Evolutionary conservation across 2,329 filamentous ascomycete genomes (phyloP).

Genomic region (Lachnellula suecica): DNA sequence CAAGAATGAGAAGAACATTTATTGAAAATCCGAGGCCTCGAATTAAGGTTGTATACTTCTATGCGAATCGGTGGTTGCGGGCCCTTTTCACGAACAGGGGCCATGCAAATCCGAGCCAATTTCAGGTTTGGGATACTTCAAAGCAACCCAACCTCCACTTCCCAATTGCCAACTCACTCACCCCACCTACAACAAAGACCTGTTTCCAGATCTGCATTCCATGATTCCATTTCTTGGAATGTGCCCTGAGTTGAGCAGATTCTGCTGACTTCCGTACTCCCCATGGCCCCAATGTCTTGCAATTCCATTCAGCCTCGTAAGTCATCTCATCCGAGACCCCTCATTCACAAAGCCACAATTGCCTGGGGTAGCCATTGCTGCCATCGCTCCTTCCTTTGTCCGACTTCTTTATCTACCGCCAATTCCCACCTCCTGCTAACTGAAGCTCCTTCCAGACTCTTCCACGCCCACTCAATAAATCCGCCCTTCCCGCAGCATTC

Average conservation of each 20-base stretch:
- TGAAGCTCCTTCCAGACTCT: too few species aligned
- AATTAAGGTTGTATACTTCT: too few species aligned
- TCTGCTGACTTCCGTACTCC: conserved; percentile 4
- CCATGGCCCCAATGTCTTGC: conserved; percentile 1
- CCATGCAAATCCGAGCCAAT: too few species aligned
- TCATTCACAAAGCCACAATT: not conserved
- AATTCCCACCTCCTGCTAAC: not conserved
- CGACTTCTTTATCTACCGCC: not conserved
- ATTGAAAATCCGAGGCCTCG: too few species aligned
- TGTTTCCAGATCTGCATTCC: not conserved
- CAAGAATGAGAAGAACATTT: too few species aligned
- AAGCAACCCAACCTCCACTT: too few species aligned
- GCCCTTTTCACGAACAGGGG: not conserved
- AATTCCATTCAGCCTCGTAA: conserved; percentile 5
- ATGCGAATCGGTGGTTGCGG: too few species aligned
- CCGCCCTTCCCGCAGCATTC: not conserved
- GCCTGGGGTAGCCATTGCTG: not conserved
- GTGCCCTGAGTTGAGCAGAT: not conserved
- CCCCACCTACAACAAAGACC: not conserved
- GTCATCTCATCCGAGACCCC: not conserved
- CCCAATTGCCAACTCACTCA: not conserved
- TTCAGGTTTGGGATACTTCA: too few species aligned
- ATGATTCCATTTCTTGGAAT: conserved; percentile 1
- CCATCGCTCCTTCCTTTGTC: not conserved
- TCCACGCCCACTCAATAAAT: not conserved